These are phyloP conservation scores for Camelina hispida DNA, from an alignment of 345 rosid species.

Conservation along the genomic window DNA sequence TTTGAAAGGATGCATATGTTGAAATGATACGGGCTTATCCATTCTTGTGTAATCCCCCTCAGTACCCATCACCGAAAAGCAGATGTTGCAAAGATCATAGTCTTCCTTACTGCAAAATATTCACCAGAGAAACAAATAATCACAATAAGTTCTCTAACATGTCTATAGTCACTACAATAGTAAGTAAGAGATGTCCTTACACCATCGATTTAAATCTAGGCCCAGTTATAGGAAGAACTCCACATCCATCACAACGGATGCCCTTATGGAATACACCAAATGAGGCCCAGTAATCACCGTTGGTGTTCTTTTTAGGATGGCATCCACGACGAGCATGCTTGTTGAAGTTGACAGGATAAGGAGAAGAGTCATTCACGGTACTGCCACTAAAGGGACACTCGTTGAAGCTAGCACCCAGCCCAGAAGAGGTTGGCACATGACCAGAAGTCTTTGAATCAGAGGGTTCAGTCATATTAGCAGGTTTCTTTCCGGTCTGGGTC, in stretches of 20 bases:
- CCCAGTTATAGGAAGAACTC: slow-evolving; percentile 87
- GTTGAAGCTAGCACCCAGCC: slow-evolving; percentile 40
- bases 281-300: slow-evolving; percentile 40
- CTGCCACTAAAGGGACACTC: slow-evolving; percentile 70
- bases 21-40: slow-evolving; percentile 59
- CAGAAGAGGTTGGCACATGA: slow-evolving; percentile 25
- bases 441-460: slow-evolving; percentile 23
- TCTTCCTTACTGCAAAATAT: slow-evolving; percentile 63
- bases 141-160: background rate
- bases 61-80: slow-evolving; percentile 74
- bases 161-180: background rate
- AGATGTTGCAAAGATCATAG: slow-evolving; percentile 90
- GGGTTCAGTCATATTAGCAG: slow-evolving; percentile 26
- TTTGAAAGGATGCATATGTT: slow-evolving; percentile 43
- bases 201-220: slow-evolving; percentile 88
- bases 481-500: slow-evolving; percentile 30
- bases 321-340: slow-evolving; percentile 24
- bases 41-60: slow-evolving; percentile 70
- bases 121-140: slow-evolving; percentile 4
- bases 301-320: slow-evolving; percentile 45
- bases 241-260: slow-evolving; percentile 90
- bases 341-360: background rate
- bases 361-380: slow-evolving; percentile 34
- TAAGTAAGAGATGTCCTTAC: slow-evolving; percentile 53
- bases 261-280: slow-evolving; percentile 76